phyloP scores from a whole-genome alignment of 495 filamentous ascomycete species.

The Articulospora tetracladia region DNA sequence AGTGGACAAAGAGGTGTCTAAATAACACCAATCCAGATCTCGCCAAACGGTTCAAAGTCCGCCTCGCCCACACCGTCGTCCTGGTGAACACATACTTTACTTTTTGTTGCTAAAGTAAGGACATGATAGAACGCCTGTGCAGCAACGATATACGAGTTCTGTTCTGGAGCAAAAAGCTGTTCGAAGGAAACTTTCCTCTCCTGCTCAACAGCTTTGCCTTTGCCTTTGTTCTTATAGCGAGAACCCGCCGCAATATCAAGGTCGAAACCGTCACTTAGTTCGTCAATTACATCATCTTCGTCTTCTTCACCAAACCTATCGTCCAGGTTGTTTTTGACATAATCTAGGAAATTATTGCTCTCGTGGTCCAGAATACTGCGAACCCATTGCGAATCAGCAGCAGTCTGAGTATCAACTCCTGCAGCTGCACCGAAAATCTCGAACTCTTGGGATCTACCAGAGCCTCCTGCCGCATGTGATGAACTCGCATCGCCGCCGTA shows the following conservation, averaged over 20 bases:
- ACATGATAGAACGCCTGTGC: conserved; percentile 66
- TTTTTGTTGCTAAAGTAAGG: conserved; percentile 62
- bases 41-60: conserved; percentile 16
- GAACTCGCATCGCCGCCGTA: conserved; percentile 24
- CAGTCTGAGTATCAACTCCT: conserved; percentile 42
- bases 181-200: conserved; percentile 44
- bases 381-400: conserved; percentile 37
- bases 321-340: conserved; percentile 36
- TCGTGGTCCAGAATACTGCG: conserved; percentile 52
- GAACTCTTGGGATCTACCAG: conserved; percentile 27
- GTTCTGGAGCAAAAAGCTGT: conserved; percentile 46
- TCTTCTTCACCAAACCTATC: conserved; percentile 20
- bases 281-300: conserved; percentile 1
- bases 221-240: background rate
- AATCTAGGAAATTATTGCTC: conserved; percentile 58
- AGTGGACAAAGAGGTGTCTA: background rate
- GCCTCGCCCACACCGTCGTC: conserved; percentile 21
- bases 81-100: conserved; percentile 44
- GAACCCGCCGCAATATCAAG: background rate
- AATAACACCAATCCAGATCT: conserved; percentile 20
- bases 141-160: conserved; percentile 53
- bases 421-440: conserved; percentile 42
- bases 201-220: background rate
- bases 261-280: background rate
- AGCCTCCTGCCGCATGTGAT: background rate